These are phyloP conservation scores for Ilyonectria destructans DNA, from an alignment of 2,329 filamentous ascomycete species.

Conservation along the genomic window DNA sequence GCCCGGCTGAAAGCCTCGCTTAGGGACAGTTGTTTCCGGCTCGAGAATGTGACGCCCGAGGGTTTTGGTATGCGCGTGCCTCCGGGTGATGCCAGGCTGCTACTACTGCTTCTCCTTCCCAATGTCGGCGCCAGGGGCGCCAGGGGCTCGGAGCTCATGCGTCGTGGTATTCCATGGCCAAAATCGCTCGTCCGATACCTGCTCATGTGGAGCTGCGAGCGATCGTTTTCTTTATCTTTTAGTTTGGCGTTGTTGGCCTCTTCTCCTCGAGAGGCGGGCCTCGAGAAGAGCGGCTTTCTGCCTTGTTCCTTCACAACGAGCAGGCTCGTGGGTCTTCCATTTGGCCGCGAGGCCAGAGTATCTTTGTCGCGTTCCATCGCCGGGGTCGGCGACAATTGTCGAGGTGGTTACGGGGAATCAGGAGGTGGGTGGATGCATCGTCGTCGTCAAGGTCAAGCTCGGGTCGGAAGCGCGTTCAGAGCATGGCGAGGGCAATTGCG, in stretches of 20 bases:
- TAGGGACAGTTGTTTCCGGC: conserved; percentile 58
- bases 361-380: conserved; percentile 49
- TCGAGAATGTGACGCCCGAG: conserved; percentile 46
- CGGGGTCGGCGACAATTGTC: conserved; percentile 17
- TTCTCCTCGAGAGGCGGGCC: conserved; percentile 42
- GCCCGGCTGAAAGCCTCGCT: conserved; percentile 60
- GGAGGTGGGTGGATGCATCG: conserved; percentile 39
- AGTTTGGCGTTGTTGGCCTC: conserved; percentile 34
- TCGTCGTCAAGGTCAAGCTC: conserved; percentile 20
- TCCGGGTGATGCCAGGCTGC: conserved; percentile 47
- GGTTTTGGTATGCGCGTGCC: conserved; percentile 56
- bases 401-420: conserved; percentile 30
- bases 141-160: conserved; percentile 47
- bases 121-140: conserved; percentile 20
- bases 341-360: conserved; percentile 40
- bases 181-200: conserved; percentile 26
- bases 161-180: conserved; percentile 41
- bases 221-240: conserved; percentile 42
- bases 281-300: conserved; percentile 60
- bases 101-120: conserved; percentile 41
- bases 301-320: conserved; percentile 59
- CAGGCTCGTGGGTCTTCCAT: conserved; percentile 42
- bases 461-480: conserved; percentile 41
- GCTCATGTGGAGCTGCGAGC: conserved; percentile 35
- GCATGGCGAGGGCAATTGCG: conserved; percentile 32